Conservation (phyloP, 768 basidiomycete genomes). For the Amanita rubescens region DNA sequence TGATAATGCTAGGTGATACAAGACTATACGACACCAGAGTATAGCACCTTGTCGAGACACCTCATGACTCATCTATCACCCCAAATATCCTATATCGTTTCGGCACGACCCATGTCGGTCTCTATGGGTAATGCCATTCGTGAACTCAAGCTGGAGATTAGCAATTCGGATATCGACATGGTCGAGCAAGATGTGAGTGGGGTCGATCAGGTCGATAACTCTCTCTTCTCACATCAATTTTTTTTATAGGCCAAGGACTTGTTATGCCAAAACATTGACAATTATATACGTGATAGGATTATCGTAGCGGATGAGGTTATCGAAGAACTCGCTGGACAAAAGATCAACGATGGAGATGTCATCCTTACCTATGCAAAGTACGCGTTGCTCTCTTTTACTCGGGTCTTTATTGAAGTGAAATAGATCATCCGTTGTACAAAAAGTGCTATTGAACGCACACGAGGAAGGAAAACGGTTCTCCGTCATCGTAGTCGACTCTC, state of each 20-base stretch:
- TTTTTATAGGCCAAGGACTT: constrained; percentile 90
- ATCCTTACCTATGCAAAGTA: constrained; percentile 90
- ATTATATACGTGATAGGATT: constrained; percentile 91
- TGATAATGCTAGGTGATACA: constrained; percentile 64
- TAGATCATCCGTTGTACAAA: constrained; percentile 93
- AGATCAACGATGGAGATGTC: constrained; percentile 92
- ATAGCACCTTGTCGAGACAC: constrained; percentile 84
- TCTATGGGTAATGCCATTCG: constrained; percentile 94
- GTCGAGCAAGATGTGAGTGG: constrained; percentile 85
- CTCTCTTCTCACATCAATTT: constrained; percentile 3
- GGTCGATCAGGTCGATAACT: neutral
- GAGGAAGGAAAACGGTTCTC: constrained; percentile 71
- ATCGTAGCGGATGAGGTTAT: constrained; percentile 92
- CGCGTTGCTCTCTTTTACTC: no score
- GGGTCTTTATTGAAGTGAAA: no score
- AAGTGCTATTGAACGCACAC: constrained; percentile 74
- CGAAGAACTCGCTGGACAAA: constrained; percentile 78
- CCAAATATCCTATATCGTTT: constrained; percentile 86
- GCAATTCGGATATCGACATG: constrained; percentile 84
- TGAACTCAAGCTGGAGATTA: constrained; percentile 93
- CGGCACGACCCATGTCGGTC: constrained; percentile 84
- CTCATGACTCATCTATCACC: constrained; percentile 88
- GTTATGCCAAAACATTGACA: constrained; percentile 80
- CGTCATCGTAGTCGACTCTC: constrained; percentile 91
- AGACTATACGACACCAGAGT: constrained; percentile 81